Percentiles rank a stretch among this genome's conserved stretches.
Conservation (phyloP, 768 basidiomycete genomes). For the Cystobasidium ongulense region DNA sequence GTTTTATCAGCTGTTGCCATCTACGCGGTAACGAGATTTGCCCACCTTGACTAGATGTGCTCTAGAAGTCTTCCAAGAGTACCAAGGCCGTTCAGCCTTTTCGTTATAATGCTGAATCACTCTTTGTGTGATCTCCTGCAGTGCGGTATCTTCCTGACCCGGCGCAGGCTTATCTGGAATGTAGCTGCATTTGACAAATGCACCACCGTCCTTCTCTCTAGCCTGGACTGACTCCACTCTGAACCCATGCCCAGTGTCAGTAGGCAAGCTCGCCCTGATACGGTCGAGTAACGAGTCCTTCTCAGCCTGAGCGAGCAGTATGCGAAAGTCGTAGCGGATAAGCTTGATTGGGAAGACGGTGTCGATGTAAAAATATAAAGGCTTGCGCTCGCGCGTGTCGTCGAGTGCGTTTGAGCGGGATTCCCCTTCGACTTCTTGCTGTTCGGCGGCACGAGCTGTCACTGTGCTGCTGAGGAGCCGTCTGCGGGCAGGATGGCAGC, state of each 20-base stretch:
- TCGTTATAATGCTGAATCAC: conserved; percentile 6
- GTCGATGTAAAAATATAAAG: conserved; percentile 64
- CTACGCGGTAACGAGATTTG: not conserved
- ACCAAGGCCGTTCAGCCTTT: conserved; percentile 2
- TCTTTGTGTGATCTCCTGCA: conserved; percentile 5
- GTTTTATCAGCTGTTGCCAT: not conserved
- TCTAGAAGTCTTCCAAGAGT: not conserved
- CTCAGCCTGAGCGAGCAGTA: conserved; percentile 57
- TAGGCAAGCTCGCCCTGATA: conserved; percentile 52
- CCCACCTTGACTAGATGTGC: not conserved
- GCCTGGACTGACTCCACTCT: conserved; percentile 57
- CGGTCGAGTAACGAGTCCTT: conserved; percentile 54
- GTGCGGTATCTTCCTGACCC: conserved; percentile 8
- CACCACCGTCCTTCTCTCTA: conserved; percentile 67
- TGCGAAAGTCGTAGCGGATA: conserved; percentile 64
- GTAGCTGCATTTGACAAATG: conserved; percentile 69
- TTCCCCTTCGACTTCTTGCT: not conserved
- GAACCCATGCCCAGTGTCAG: conserved; percentile 51
- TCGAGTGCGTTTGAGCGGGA: conserved; percentile 13
- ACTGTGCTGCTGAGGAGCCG: not conserved
- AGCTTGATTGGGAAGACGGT: conserved; percentile 69
- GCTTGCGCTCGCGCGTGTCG: conserved; percentile 43
- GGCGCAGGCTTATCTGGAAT: conserved; percentile 39
- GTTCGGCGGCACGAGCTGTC: not conserved
- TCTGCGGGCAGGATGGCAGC: not conserved